Evolutionary conservation across 1,284 basidiomycete species (phyloP).

Genomic region (Trametes polyzona): DNA sequence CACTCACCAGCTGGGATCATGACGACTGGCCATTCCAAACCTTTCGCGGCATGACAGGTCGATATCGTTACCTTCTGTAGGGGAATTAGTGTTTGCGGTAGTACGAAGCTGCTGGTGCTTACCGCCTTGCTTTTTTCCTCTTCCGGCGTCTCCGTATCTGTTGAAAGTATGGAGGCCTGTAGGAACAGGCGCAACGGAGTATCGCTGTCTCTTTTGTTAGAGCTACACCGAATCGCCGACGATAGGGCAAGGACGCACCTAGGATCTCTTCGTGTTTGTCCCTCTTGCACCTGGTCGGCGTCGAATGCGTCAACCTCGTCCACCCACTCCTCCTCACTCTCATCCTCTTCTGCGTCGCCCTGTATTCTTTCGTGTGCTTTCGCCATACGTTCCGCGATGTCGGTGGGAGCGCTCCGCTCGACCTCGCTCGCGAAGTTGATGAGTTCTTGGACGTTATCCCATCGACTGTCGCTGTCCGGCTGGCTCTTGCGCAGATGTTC

Average conservation of each 20-base stretch:
- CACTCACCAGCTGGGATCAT: conserved; percentile 70
- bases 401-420: conserved; percentile 29
- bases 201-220: conserved; percentile 40
- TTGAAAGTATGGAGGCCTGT: conserved; percentile 84
- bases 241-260: conserved; percentile 3
- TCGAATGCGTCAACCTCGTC: conserved; percentile 27
- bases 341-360: not conserved
- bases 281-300: conserved; percentile 27
- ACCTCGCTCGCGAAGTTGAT: conserved; percentile 71
- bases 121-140: conserved; percentile 65
- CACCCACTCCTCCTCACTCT: conserved; percentile 22
- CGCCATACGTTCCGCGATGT: conserved; percentile 8
- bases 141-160: conserved; percentile 71
- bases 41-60: conserved; percentile 91
- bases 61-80: conserved; percentile 84
- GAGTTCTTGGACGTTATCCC: conserved; percentile 89
- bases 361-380: conserved; percentile 10
- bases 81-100: no score
- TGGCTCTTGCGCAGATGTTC: conserved; percentile 73
- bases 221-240: not conserved
- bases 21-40: conserved; percentile 91
- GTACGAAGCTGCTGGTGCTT: no score
- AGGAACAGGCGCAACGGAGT: conserved; percentile 82
- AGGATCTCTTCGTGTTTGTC: not conserved
- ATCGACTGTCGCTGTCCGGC: conserved; percentile 74